Conservation (phyloP, 257 asterid genomes). For the Coffea eugenioides region DNA sequence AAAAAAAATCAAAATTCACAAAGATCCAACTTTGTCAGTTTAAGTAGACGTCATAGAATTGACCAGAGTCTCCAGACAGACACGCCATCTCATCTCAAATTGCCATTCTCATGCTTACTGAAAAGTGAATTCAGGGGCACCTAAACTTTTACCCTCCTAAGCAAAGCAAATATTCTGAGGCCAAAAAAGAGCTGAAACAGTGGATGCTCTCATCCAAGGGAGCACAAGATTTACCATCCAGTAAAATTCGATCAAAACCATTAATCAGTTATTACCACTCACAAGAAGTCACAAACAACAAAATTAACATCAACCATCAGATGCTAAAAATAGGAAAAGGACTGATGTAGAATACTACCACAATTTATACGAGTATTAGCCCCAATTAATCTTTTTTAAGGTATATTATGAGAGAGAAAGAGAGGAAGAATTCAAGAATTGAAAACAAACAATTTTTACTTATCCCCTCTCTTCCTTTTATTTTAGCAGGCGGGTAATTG, state of each 20-base stretch:
- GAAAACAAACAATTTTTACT: conserved; percentile 10
- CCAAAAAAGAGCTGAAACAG: conserved; percentile 13
- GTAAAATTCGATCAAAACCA: not conserved
- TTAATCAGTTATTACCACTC: conserved; percentile 1
- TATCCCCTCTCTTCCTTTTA: not conserved
- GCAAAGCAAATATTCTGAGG: conserved; percentile 10
- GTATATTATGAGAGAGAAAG: not conserved
- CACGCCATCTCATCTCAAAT: conserved; percentile 22
- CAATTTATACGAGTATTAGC: conserved; percentile 7
- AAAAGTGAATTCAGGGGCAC: conserved; percentile 26
- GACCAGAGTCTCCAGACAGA: conserved; percentile 27
- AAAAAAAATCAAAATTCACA: not conserved
- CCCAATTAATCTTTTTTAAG: not conserved
- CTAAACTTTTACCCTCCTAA: conserved; percentile 19
- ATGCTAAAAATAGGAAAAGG: not conserved
- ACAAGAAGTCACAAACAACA: not conserved
- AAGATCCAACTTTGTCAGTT: conserved; percentile 23
- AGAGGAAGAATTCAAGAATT: not conserved
- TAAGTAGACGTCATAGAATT: conserved; percentile 30
- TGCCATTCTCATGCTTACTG: conserved; percentile 35
- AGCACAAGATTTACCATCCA: conserved; percentile 11
- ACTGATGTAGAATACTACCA: conserved; percentile 2
- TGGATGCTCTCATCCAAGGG: conserved; percentile 23
- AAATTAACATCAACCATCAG: not conserved
- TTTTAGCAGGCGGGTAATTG: conserved; percentile 27